phyloP scores from a whole-genome alignment of 441 rosid genomes.

The Manihot esculenta region DNA sequence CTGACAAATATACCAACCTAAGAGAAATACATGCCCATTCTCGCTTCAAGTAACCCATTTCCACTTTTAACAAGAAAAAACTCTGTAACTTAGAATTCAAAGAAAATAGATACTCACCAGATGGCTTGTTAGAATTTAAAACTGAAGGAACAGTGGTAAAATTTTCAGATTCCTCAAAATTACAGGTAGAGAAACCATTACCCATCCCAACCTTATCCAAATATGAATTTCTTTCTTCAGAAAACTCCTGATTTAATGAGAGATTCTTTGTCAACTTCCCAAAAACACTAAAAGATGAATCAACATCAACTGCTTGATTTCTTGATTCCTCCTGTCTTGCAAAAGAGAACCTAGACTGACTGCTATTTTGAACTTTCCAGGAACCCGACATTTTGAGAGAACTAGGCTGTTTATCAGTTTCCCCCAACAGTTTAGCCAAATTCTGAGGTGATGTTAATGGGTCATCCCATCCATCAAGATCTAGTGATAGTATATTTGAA shows the following conservation, averaged over 20 bases:
- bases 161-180: conserved; percentile 48
- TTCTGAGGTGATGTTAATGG: conserved; percentile 63
- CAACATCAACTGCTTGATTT: conserved; percentile 42
- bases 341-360: conserved; percentile 93
- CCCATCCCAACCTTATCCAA: conserved; percentile 37
- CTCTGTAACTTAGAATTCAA: neutral
- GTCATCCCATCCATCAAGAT: conserved; percentile 85
- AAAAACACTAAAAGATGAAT: conserved; percentile 33
- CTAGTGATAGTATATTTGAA: conserved; percentile 76
- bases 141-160: conserved; percentile 36
- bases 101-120: conserved; percentile 46
- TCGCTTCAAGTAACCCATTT: neutral
- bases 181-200: conserved; percentile 55
- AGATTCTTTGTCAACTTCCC: conserved; percentile 45
- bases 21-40: neutral
- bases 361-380: conserved; percentile 56
- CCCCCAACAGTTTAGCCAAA: conserved; percentile 61
- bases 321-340: conserved; percentile 73
- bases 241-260: conserved; percentile 40
- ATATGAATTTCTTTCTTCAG: conserved; percentile 45
- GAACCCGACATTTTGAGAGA: conserved; percentile 49
- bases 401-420: conserved; percentile 49
- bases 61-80: neutral
- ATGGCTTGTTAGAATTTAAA: conserved; percentile 50
- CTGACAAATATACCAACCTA: no score